phyloP scores from a whole-genome alignment of 768 basidiomycete genomes.

The Chlorophyllum brunneum region DNA sequence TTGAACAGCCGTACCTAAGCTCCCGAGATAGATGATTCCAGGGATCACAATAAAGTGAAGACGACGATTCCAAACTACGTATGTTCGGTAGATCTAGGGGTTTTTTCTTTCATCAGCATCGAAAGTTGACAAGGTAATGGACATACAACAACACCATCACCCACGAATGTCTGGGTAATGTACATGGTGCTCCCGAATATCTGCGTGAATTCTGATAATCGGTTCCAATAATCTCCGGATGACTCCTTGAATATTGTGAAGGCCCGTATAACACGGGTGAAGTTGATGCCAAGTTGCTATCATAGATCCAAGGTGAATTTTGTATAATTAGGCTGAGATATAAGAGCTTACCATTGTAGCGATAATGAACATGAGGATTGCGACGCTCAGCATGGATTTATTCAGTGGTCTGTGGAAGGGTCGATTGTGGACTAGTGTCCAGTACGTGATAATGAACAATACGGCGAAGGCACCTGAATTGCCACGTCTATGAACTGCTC shows the following conservation, averaged over 20 bases:
- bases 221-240: slow-evolving; percentile 29
- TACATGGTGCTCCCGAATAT: slow-evolving; percentile 34
- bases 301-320: too few relatives aligned
- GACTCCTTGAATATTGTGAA: slow-evolving; percentile 25
- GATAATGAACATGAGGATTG: slow-evolving; percentile 28
- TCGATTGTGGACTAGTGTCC: slow-evolving; percentile 24
- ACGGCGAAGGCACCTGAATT: slow-evolving; percentile 25
- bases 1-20: slow-evolving; percentile 21
- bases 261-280: slow-evolving; percentile 29
- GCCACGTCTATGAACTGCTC: neutral
- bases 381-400: slow-evolving; percentile 28
- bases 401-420: slow-evolving; percentile 22
- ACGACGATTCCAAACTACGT: slow-evolving; percentile 28
- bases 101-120: too few relatives aligned
- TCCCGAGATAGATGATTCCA: slow-evolving; percentile 24
- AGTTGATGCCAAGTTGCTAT: slow-evolving; percentile 34
- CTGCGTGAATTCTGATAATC: slow-evolving; percentile 31
- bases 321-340: neutral
- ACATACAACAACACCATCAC: slow-evolving; percentile 32
- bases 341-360: slow-evolving; percentile 25
- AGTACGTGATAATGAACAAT: slow-evolving; percentile 26
- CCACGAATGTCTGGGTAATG: slow-evolving; percentile 32
- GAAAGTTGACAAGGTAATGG: neutral
- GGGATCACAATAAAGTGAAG: slow-evolving; percentile 23
- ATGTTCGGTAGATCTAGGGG: slow-evolving; percentile 27